A percentile compares a stretch with the other conserved stretches of the same genome.
Conservation (phyloP, 75 land plant genomes). For the Adiantum capillusveneris region DNA sequence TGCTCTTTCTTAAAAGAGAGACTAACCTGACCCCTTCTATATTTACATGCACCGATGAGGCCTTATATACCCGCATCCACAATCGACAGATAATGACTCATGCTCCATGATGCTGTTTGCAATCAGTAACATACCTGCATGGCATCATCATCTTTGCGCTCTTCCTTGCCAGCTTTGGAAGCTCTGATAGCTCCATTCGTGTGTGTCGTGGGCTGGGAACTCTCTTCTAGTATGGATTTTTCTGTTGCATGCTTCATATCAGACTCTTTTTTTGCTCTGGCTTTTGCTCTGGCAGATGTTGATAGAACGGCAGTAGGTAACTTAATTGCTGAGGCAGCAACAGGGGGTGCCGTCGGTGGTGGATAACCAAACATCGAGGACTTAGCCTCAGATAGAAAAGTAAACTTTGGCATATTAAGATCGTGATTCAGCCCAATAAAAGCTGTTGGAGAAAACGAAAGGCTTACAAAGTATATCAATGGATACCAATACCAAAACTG, state of each 20-base stretch:
- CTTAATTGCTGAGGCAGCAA: constrained; percentile 61
- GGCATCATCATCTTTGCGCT: constrained; percentile 58
- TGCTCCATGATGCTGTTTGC: too few relatives aligned
- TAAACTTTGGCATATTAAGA: constrained; percentile 87
- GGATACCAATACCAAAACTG: constrained; percentile 99
- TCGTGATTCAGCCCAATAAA: constrained; percentile 94
- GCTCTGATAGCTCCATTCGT: constrained; percentile 29
- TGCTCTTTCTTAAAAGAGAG: too few relatives aligned
- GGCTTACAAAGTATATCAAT: constrained; percentile 74
- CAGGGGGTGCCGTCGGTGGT: constrained; percentile 68
- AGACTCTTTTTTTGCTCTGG: constrained; percentile 73
- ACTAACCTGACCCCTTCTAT: too few relatives aligned
- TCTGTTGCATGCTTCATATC: constrained; percentile 49
- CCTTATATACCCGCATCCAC: too few relatives aligned
- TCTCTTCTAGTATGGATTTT: constrained; percentile 13
- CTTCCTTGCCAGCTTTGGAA: constrained; percentile 27
- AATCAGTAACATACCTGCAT: constrained; percentile 92
- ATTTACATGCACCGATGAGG: too few relatives aligned
- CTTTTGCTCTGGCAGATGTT: constrained; percentile 81
- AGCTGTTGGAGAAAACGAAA: constrained; percentile 94
- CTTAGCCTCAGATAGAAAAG: constrained; percentile 77
- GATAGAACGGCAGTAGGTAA: constrained; percentile 90
- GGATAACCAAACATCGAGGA: constrained; percentile 96
- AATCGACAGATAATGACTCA: too few relatives aligned
- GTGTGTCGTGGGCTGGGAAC: constrained; percentile 1